Evolutionary conservation across 2,329 filamentous ascomycete genomes (phyloP), one percentile per base, ranked within the genome.

Genomic region (Fonsecaea erecta): DNA sequence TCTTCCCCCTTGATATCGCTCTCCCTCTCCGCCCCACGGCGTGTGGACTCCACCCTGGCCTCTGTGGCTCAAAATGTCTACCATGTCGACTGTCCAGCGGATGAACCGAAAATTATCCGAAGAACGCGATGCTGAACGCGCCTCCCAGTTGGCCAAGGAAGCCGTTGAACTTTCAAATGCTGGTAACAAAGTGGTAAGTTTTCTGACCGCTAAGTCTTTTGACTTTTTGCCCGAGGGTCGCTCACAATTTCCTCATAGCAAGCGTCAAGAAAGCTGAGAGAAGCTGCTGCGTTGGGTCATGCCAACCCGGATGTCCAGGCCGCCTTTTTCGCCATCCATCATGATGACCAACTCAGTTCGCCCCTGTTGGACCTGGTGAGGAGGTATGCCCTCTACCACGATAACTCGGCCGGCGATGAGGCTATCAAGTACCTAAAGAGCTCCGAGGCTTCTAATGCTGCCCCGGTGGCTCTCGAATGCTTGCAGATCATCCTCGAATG

Each of bases 261-360:
- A 63, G 80, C 80, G 40, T 80, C 79, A 48, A 74, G 79, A 68
- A 81, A 80, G 69, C 75, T 83, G 61, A 78, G 80, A 73, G 80
- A 82, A 75, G 81, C 81, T n/a, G 76, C 80, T 53, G 76, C 79
- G 30, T 73, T 83, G 34, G 80, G 79, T 26, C 78, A 80, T 37
- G 77, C 81, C 30, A 78, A 81, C 64, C 69, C 75, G 12, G 74
- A 79, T 52, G 80, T 83, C 60, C 80, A 79, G 71, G 74, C 76
- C 32, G 80, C 80, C 30, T 78, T 83, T 53, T 67, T 80, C 46
- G 79, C 79, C 67, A 77, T 83, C 59, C 80, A 83, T 68, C 65
- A 70, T 56, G 71, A 71, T 54, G 70, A 68, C 18, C 69, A 72
- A 55, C 58, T 56, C n/a, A 59, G 60, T 54, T 71, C 69, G 52